Evolutionary conservation across 1,284 basidiomycete species (phyloP).

Genomic region (Erythrobasidium hasegawianum): DNA sequence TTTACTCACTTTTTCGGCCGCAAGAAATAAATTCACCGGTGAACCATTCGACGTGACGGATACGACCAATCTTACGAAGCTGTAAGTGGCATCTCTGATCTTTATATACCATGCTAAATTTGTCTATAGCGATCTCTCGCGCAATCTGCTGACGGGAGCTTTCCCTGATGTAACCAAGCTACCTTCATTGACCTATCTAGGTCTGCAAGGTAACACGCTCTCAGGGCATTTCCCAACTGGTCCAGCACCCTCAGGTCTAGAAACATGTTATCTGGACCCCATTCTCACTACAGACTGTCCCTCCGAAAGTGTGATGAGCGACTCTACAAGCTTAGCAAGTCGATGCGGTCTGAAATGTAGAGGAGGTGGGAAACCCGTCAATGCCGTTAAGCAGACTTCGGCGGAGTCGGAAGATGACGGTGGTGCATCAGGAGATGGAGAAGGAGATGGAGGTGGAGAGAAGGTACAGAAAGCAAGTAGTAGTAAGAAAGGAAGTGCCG

Average conservation of each 20-base stretch:
- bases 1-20: slow-evolving; percentile 26
- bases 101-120: too few species aligned
- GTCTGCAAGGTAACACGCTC: slow-evolving; percentile 2
- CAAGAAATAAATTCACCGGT: slow-evolving; percentile 34
- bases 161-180: slow-evolving; percentile 35
- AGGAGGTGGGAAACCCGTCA: slow-evolving; percentile 27
- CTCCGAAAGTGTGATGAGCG: slow-evolving; percentile 8
- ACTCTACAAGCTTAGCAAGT: slow-evolving; percentile 23
- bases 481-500: neutral
- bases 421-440: too few species aligned
- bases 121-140: slow-evolving; percentile 34
- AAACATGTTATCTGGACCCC: slow-evolving; percentile 33
- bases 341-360: slow-evolving; percentile 35
- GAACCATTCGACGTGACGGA: slow-evolving; percentile 2
- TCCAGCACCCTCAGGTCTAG: slow-evolving; percentile 15
- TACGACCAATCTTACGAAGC: slow-evolving; percentile 30
- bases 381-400: slow-evolving; percentile 7
- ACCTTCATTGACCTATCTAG: neutral
- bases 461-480: neutral
- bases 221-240: slow-evolving; percentile 10
- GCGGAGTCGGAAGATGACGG: too few species aligned
- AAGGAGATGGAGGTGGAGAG: neutral
- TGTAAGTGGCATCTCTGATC: slow-evolving; percentile 34
- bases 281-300: slow-evolving; percentile 34
- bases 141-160: slow-evolving; percentile 26